Conservation (phyloP, 441 rosid species). For the Arabidopsis hybrid region DNA sequence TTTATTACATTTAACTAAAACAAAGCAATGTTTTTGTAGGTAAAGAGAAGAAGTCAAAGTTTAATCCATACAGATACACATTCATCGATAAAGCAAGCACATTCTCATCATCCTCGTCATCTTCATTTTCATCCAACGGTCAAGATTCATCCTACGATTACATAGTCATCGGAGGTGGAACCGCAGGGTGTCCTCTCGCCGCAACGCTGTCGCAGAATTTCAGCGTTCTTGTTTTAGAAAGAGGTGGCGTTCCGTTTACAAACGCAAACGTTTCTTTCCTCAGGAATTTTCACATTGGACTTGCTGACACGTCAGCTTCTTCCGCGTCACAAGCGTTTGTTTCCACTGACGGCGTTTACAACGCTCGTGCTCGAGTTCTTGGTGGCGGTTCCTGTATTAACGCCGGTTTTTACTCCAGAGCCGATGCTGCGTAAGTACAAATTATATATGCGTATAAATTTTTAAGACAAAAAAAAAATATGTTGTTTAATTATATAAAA, state of each 20-base stretch:
- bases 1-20: background rate
- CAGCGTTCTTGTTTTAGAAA: conserved; percentile 76
- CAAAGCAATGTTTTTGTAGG: conserved; percentile 6
- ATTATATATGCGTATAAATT: background rate
- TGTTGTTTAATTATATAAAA: background rate
- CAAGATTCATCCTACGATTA: conserved; percentile 62
- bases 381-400: conserved; percentile 92
- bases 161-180: conserved; percentile 90
- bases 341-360: conserved; percentile 89
- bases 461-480: background rate
- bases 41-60: conserved; percentile 46
- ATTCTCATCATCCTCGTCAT: conserved; percentile 58
- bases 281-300: conserved; percentile 72
- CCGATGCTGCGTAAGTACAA: conserved; percentile 62
- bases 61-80: conserved; percentile 56
- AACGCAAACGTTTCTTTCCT: conserved; percentile 82
- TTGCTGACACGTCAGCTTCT: conserved; percentile 71
- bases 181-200: conserved; percentile 94
- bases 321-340: conserved; percentile 83
- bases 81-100: conserved; percentile 79
- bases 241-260: conserved; percentile 92
- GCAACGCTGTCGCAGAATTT: conserved; percentile 82
- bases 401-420: conserved; percentile 95
- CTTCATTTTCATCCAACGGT: conserved; percentile 59
- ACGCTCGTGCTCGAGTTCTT: conserved; percentile 85